Evolutionary conservation across 257 asterid genomes (phyloP).

Genomic region (Plantago elongata): DNA sequence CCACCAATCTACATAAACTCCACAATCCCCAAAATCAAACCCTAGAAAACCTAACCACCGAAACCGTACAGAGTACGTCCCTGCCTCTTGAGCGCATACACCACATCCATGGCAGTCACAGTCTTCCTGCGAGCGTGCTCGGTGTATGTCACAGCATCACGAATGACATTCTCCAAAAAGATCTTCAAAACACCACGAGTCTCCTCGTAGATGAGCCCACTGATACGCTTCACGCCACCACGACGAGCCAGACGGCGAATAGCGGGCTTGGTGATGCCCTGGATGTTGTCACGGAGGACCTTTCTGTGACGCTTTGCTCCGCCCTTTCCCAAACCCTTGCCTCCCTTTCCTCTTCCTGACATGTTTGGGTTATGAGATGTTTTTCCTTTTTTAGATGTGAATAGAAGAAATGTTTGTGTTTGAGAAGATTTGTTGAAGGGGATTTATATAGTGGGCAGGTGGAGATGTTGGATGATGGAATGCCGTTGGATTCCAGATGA

Average conservation of each 20-base stretch:
- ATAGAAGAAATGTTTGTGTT: background rate
- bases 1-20: constrained; percentile 19
- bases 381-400: background rate
- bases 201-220: constrained; percentile 50
- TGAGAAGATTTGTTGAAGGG: background rate
- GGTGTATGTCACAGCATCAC: constrained; percentile 51
- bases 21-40: constrained; percentile 1
- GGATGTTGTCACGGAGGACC: constrained; percentile 50
- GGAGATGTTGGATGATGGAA: background rate
- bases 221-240: constrained; percentile 52
- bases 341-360: constrained; percentile 58
- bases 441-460: background rate
- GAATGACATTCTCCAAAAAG: constrained; percentile 47
- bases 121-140: constrained; percentile 59
- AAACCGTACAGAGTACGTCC: constrained; percentile 51
- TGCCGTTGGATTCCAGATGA: constrained; percentile 25
- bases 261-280: constrained; percentile 60
- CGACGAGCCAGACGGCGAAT: constrained; percentile 54
- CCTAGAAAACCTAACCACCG: constrained; percentile 32
- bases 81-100: constrained; percentile 53
- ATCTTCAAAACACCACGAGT: constrained; percentile 52
- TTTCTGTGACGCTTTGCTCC: constrained; percentile 57
- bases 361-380: constrained; percentile 5
- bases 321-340: constrained; percentile 58
- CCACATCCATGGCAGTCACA: constrained; percentile 57